phyloP scores from a whole-genome alignment of 164 flowering plant species.

The Magnolia officinalis region DNA sequence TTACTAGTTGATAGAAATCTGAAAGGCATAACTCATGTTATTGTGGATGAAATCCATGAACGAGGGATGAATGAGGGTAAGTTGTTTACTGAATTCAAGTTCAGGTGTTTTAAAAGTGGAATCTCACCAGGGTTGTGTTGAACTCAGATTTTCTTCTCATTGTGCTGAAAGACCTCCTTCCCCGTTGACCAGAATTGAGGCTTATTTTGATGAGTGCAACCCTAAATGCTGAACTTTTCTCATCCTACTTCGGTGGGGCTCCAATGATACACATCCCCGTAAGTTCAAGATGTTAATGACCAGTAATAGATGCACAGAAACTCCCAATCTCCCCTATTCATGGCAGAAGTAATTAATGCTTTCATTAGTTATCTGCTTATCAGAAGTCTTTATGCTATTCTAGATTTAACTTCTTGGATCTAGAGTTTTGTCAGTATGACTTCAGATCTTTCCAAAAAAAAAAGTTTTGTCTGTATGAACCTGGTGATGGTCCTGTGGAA shows the following conservation, averaged over 20 bases:
- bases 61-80: slow-evolving; percentile 99
- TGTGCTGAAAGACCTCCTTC: slow-evolving; percentile 88
- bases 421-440: not conserved
- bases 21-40: slow-evolving; percentile 86
- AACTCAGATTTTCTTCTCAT: slow-evolving; percentile 84
- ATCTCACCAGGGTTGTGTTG: slow-evolving; percentile 20
- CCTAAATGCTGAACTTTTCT: slow-evolving; percentile 83
- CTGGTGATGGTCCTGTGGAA: not conserved
- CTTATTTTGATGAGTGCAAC: slow-evolving; percentile 96
- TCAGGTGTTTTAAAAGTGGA: slow-evolving; percentile 4
- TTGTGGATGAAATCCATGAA: slow-evolving; percentile 97
- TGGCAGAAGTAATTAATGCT: not conserved
- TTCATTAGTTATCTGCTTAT: not conserved
- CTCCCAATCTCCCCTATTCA: not conserved
- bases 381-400: not conserved
- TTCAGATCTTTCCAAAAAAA: not conserved
- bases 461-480: slow-evolving; percentile 1
- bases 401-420: not conserved
- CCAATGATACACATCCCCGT: slow-evolving; percentile 88
- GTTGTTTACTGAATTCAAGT: slow-evolving; percentile 5
- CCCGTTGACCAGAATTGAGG: slow-evolving; percentile 80
- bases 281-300: slow-evolving; percentile 29
- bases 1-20: slow-evolving; percentile 80
- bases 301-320: not conserved
- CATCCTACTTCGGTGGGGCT: slow-evolving; percentile 85